Evolutionary conservation across 106 monocot genomes (phyloP), one percentile per base, ranked within the genome.

Genomic region (Dioscorea alata): DNA sequence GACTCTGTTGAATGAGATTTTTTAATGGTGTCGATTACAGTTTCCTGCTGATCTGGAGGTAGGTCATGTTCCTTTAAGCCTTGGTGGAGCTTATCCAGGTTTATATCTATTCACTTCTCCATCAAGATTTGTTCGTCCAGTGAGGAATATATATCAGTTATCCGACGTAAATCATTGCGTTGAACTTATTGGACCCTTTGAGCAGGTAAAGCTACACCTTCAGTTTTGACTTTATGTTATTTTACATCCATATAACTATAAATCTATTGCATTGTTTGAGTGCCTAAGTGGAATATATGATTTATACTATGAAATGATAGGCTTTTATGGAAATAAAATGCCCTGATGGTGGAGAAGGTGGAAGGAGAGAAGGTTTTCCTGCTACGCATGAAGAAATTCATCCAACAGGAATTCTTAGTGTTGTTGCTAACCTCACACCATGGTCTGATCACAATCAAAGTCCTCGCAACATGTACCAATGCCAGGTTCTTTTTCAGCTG

Each of bases 361-460:
- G 97, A 67, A 85, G 92, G 77, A 84, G 65, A 64, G 84, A 93
- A 61, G 48, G 35, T 17, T 97, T 92, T 74, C 92, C 97, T 24
- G 86, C 92, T 33, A 97, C 97, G 32, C 97, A 97, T 76, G 97
- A 97, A 78, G 97, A 97, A 75, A 92, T 92, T 64, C 92, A 97
- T 61, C 97, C 97, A 63, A 97, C 97, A 61, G 79, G 58, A 32
- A 87, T 97, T 60, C 82, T 97, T 8, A 97, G 97, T 81, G 87
- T 92, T 53, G 89, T 97, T 87, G 97, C 97, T 54, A 97, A 87
- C 85, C 92, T 97, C 57, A 97, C 92, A 42, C 97, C 97, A 2
- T 97, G 89, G 89, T 97, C 92, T 64, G 97, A 97, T 81, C 97
- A 97, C 76, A 97, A 97, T 76, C 92, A 97, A 75, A 92, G 92